Percentiles rank a stretch among this genome's conserved stretches.
Evolutionary conservation across 2,329 filamentous ascomycete species (phyloP).

Genomic region (Colletotrichum viniferum): DNA sequence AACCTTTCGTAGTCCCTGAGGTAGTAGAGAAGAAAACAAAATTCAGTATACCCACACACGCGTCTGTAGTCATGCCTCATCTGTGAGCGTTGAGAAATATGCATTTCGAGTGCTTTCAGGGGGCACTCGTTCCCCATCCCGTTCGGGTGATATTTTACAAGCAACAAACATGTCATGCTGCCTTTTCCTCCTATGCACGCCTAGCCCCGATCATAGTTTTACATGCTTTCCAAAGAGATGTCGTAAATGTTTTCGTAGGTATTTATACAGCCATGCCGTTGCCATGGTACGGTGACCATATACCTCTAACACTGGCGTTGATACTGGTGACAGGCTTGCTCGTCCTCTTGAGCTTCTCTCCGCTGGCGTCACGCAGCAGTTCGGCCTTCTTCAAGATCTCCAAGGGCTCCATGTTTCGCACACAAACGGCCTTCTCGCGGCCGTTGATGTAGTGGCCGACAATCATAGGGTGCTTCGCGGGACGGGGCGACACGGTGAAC

Average conservation of each 20-base stretch:
- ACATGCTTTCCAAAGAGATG: slow-evolving; percentile 3
- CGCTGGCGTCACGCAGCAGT: slow-evolving; percentile 74
- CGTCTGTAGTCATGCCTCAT: neutral
- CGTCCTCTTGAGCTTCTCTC: slow-evolving; percentile 71
- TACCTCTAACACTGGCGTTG: slow-evolving; percentile 69
- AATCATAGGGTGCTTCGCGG: slow-evolving; percentile 87
- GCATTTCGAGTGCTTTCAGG: neutral
- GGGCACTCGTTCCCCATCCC: slow-evolving; percentile 4
- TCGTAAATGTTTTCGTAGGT: neutral
- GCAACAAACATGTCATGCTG: neutral
- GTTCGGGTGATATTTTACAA: slow-evolving; percentile 15
- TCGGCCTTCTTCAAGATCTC: slow-evolving; percentile 83
- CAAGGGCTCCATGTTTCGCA: slow-evolving; percentile 80
- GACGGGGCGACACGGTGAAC: slow-evolving; percentile 88
- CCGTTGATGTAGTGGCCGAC: slow-evolving; percentile 94
- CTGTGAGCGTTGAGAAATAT: neutral
- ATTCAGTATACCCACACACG: neutral
- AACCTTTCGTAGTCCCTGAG: neutral
- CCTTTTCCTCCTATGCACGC: slow-evolving; percentile 1
- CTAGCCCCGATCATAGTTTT: slow-evolving; percentile 1
- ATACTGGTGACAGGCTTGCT: slow-evolving; percentile 69
- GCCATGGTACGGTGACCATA: slow-evolving; percentile 75
- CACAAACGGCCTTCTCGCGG: slow-evolving; percentile 82
- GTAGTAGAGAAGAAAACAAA: neutral
- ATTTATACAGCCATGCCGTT: slow-evolving; percentile 56